Percentiles rank a stretch among this genome's conserved stretches.
Conservation (phyloP, 2,329 filamentous ascomycete species). For the Blastomyces emzantsi region DNA sequence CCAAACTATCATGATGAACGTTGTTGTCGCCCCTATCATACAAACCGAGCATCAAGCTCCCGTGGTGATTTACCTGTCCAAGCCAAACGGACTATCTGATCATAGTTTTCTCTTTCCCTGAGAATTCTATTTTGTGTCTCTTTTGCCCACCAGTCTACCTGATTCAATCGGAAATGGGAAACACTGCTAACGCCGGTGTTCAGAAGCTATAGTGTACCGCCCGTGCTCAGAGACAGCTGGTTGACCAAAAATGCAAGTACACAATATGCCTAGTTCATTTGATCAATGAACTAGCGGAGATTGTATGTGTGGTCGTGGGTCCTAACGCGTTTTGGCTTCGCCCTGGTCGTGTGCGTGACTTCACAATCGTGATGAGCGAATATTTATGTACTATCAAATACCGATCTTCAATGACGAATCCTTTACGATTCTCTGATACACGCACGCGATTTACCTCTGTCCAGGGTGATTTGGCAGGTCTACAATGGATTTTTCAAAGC, state of each 20-base stretch:
- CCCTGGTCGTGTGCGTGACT: neutral
- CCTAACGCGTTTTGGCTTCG: neutral
- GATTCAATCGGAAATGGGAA: conserved; percentile 2
- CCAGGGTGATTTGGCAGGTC: neutral
- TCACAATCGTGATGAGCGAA: conserved; percentile 35
- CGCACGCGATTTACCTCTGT: neutral
- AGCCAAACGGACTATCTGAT: conserved; percentile 54
- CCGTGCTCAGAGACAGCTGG: neutral
- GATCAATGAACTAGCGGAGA: neutral
- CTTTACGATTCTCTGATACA: conserved; percentile 33
- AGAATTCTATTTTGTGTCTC: neutral
- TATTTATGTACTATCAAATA: conserved; percentile 43
- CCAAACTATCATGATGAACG: conserved; percentile 45
- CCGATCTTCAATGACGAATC: conserved; percentile 38
- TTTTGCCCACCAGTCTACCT: conserved; percentile 5
- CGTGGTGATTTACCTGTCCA: conserved; percentile 54
- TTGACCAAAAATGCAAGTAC: neutral
- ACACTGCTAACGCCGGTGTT: neutral
- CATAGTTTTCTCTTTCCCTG: conserved; percentile 11
- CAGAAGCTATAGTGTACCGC: neutral
- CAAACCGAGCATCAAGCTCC: conserved; percentile 16
- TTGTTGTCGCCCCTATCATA: conserved; percentile 57
- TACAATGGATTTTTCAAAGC: neutral
- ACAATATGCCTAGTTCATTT: neutral
- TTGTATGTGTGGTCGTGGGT: neutral